phyloP scores from a whole-genome alignment of 73 alveolate genomes.

The Blepharisma japonicum region DNA sequence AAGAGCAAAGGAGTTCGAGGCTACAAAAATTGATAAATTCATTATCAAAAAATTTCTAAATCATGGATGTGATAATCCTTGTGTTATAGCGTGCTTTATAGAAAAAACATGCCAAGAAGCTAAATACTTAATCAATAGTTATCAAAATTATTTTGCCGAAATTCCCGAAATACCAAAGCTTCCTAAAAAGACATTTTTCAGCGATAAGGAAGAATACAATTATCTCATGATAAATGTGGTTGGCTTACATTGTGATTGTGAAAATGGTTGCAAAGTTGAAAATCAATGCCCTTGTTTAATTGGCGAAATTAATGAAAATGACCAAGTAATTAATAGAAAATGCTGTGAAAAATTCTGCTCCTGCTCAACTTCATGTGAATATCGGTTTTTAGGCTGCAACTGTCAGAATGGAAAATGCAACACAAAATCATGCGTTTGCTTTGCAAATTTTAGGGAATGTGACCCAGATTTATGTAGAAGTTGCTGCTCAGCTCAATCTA shows the following conservation, averaged over 20 bases:
- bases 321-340: background rate
- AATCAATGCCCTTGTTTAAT: slow-evolving; percentile 12
- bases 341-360: slow-evolving; percentile 19
- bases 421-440: background rate
- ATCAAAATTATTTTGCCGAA: background rate
- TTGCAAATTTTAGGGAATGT: slow-evolving; percentile 4
- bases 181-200: background rate
- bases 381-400: slow-evolving; percentile 26
- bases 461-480: slow-evolving; percentile 15
- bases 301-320: background rate
- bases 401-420: slow-evolving; percentile 21
- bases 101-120: background rate
- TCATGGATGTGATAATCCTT: background rate
- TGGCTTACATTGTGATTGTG: background rate
- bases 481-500: background rate
- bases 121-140: background rate
- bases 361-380: background rate
- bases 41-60: background rate
- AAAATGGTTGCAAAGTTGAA: background rate
- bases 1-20: background rate
- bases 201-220: background rate
- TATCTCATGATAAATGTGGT: background rate
- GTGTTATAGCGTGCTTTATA: background rate
- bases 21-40: background rate
- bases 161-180: background rate